Conservation (phyloP, 768 basidiomycete species). For the Agrocybe pediades region DNA sequence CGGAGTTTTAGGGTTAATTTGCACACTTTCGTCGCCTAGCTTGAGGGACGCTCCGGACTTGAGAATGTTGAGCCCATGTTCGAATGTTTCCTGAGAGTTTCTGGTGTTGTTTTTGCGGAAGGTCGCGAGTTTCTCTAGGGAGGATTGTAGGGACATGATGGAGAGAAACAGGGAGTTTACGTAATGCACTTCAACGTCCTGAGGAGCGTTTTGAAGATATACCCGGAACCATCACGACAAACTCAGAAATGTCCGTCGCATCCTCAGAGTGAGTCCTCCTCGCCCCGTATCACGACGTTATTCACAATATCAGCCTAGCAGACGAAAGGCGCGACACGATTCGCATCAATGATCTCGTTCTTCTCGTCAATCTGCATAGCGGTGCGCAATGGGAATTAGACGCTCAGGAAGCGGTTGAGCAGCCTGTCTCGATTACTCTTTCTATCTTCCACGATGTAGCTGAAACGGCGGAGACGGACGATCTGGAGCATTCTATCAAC, state of each 20-base stretch:
- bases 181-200: slow-evolving; percentile 4
- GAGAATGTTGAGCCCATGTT: slow-evolving; percentile 52
- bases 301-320: slow-evolving; percentile 20
- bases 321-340: slow-evolving; percentile 30
- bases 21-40: slow-evolving; percentile 59
- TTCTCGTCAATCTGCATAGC: slow-evolving; percentile 40
- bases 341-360: slow-evolving; percentile 48
- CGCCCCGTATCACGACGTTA: not conserved
- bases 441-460: slow-evolving; percentile 52
- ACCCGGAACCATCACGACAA: not conserved
- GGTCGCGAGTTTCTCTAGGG: slow-evolving; percentile 54
- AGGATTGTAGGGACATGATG: slow-evolving; percentile 45
- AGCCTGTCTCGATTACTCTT: slow-evolving; percentile 57
- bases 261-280: not conserved
- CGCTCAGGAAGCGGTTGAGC: slow-evolving; percentile 33
- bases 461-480: slow-evolving; percentile 50
- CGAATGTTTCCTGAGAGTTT: slow-evolving; percentile 61
- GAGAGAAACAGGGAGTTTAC: slow-evolving; percentile 5
- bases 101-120: slow-evolving; percentile 53
- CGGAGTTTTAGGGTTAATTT: not conserved
- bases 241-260: too few species aligned
- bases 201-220: not conserved
- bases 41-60: slow-evolving; percentile 44
- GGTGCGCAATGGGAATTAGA: slow-evolving; percentile 49
- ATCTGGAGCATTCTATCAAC: slow-evolving; percentile 61